phyloP scores from a whole-genome alignment of 179 eudicot genomes.

The Spinacia oleracea region DNA sequence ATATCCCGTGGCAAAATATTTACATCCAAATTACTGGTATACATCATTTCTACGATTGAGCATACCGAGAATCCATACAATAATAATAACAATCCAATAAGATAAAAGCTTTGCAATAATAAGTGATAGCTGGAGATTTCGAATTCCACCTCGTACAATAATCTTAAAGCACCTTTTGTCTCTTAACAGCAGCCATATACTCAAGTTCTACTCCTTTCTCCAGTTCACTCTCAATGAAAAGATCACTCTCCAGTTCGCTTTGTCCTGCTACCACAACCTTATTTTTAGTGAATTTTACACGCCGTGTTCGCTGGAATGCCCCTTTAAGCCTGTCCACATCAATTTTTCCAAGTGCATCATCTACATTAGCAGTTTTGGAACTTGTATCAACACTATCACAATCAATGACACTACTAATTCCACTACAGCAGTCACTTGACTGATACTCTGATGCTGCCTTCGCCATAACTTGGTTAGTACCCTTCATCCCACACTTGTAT shows the following conservation, averaged over 20 bases:
- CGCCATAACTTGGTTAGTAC: background rate
- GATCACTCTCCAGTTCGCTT: slow-evolving; percentile 43
- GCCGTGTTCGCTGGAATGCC: slow-evolving; percentile 44
- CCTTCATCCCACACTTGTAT: slow-evolving; percentile 14
- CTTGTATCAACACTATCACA: slow-evolving; percentile 30
- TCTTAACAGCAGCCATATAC: slow-evolving; percentile 33
- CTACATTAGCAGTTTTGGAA: slow-evolving; percentile 28
- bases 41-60: background rate
- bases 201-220: slow-evolving; percentile 56
- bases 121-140: background rate
- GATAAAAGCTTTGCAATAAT: background rate
- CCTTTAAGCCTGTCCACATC: slow-evolving; percentile 47
- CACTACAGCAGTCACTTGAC: slow-evolving; percentile 49
- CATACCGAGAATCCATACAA: background rate
- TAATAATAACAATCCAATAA: background rate
- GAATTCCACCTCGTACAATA: slow-evolving; percentile 4
- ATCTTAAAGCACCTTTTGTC: slow-evolving; percentile 21
- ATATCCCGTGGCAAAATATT: background rate
- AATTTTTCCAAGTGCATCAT: slow-evolving; percentile 29
- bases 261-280: slow-evolving; percentile 22
- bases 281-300: slow-evolving; percentile 24
- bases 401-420: slow-evolving; percentile 43
- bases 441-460: slow-evolving; percentile 23
- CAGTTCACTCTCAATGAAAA: slow-evolving; percentile 58
- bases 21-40: slow-evolving; percentile 11